Percentiles rank a stretch among this genome's conserved stretches.
Conservation (phyloP, 768 basidiomycete species). For the Pholiota microspora region DNA sequence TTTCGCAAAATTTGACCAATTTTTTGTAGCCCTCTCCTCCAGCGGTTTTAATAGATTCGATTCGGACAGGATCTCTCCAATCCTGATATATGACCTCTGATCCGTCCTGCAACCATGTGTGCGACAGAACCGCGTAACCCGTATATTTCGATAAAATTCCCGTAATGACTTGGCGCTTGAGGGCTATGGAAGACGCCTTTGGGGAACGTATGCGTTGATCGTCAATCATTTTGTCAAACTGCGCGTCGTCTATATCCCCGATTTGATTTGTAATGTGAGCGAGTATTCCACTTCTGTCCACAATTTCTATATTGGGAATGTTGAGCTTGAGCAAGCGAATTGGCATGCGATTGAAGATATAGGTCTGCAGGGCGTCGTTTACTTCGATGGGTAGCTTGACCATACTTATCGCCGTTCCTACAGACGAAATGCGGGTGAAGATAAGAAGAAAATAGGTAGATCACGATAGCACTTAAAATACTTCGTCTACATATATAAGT, state of each 20-base stretch:
- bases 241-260: neutral
- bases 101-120: constrained; percentile 5
- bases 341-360: constrained; percentile 4
- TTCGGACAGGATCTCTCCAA: neutral
- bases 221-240: neutral
- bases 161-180: constrained; percentile 1
- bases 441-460: too few species aligned
- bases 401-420: neutral
- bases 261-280: constrained; percentile 1
- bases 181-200: neutral
- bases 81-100: constrained; percentile 3
- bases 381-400: constrained; percentile 1
- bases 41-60: neutral
- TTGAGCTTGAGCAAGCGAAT: constrained; percentile 1
- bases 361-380: neutral
- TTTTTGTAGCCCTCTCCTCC: constrained; percentile 1
- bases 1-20: constrained; percentile 1
- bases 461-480: too few species aligned
- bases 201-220: neutral
- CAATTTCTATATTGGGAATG: neutral
- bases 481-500: too few species aligned
- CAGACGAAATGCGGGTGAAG: neutral
- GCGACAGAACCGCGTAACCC: neutral
- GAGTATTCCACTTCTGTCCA: neutral
- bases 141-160: neutral